Evolutionary conservation across 495 filamentous ascomycete genomes (phyloP).

Genomic region (Rhypophila decipiens): DNA sequence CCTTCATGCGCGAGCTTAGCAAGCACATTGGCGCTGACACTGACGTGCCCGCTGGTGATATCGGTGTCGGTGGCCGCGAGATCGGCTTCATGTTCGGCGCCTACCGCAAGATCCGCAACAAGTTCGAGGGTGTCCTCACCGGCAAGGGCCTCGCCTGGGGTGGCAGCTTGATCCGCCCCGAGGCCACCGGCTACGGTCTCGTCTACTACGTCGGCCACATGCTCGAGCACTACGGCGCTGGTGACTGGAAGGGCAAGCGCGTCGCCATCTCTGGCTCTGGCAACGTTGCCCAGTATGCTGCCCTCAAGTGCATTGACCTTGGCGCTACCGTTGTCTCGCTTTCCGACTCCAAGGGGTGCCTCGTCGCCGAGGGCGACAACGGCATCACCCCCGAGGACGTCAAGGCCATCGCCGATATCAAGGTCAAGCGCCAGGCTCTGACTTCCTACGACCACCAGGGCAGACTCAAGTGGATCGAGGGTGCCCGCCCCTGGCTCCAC

Average conservation of each 20-base stretch:
- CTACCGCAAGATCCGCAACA: constrained; percentile 81
- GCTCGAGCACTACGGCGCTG: constrained; percentile 83
- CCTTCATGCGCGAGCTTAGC: constrained; percentile 92
- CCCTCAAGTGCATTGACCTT: constrained; percentile 94
- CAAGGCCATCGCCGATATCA: constrained; percentile 68
- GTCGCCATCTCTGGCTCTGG: constrained; percentile 96
- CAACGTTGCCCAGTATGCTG: constrained; percentile 97
- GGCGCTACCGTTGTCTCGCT: constrained; percentile 89
- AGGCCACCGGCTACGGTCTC: constrained; percentile 95
- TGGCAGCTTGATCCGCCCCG: constrained; percentile 88
- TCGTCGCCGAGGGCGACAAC: constrained; percentile 61
- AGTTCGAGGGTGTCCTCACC: constrained; percentile 92
- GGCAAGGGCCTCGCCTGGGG: constrained; percentile 93
- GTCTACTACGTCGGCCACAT: constrained; percentile 98
- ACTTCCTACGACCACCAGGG: constrained; percentile 47
- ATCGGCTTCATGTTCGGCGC: constrained; percentile 94
- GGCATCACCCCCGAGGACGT: constrained; percentile 74
- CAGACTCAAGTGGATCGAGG: constrained; percentile 82
- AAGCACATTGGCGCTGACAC: constrained; percentile 96
- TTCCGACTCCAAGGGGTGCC: constrained; percentile 82
- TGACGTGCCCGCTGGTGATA: constrained; percentile 92
- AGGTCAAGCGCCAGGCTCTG: constrained; percentile 80
- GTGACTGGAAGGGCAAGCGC: constrained; percentile 83
- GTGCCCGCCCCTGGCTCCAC: constrained; percentile 86
- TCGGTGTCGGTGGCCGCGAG: constrained; percentile 84